phyloP scores from a whole-genome alignment of 2,329 filamentous ascomycete genomes.

The Diaporthe eres region DNA sequence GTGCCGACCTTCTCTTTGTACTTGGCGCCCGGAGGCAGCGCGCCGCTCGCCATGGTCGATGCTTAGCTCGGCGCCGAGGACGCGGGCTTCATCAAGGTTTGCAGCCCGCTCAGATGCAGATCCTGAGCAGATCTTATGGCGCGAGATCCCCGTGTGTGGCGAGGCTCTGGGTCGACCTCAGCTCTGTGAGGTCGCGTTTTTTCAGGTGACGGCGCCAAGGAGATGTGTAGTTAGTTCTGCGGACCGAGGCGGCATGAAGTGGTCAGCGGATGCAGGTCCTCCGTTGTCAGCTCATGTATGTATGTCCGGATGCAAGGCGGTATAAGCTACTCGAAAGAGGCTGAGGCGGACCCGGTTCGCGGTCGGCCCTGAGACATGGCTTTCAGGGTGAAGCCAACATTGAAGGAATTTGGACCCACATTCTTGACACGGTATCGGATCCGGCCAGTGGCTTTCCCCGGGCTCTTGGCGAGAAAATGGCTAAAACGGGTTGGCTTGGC shows the following conservation, averaged over 20 bases:
- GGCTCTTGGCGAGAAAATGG: conserved; percentile 8
- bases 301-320: neutral
- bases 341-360: neutral
- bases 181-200: neutral
- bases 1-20: conserved; percentile 39
- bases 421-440: conserved; percentile 34
- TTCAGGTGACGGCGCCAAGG: conserved; percentile 30
- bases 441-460: neutral
- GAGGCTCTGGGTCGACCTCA: neutral
- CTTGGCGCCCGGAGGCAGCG: conserved; percentile 35
- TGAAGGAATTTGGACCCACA: conserved; percentile 20
- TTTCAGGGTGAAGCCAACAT: conserved; percentile 3
- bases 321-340: conserved; percentile 5
- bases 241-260: conserved; percentile 34
- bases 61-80: conserved; percentile 11
- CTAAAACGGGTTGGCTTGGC: conserved; percentile 16
- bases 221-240: conserved; percentile 1
- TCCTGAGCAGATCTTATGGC: neutral
- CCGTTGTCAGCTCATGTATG: conserved; percentile 19
- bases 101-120: neutral
- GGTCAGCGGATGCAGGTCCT: conserved; percentile 23
- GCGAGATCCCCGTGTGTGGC: neutral
- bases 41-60: conserved; percentile 41
- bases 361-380: conserved; percentile 5
- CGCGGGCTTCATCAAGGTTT: neutral